Evolutionary conservation across 257 asterid species (phyloP).

Genomic region (Prunella vulgaris): DNA sequence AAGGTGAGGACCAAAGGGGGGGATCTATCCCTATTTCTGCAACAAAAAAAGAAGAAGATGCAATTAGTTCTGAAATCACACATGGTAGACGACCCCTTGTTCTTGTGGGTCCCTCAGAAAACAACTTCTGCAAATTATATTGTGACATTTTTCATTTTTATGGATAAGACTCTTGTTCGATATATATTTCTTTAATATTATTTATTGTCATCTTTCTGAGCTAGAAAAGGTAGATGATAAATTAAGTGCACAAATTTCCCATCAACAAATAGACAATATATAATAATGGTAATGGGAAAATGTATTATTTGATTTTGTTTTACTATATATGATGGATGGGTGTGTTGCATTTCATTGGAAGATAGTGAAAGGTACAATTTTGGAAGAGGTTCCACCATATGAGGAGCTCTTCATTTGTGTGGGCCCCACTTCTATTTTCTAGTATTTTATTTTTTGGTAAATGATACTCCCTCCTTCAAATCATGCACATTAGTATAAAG

Average conservation of each 20-base stretch:
- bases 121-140: slow-evolving; percentile 1
- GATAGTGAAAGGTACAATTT: background rate
- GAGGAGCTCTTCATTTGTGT: slow-evolving; percentile 21
- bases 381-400: slow-evolving; percentile 29
- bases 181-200: background rate
- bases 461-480: too few species aligned
- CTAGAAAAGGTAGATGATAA: background rate
- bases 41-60: slow-evolving; percentile 6
- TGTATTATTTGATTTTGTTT: slow-evolving; percentile 6
- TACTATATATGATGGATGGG: too few species aligned
- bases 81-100: slow-evolving; percentile 38
- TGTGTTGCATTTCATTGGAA: slow-evolving; percentile 13
- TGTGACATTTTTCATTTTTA: background rate
- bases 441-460: background rate
- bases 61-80: slow-evolving; percentile 16
- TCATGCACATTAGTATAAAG: too few species aligned
- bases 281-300: too few species aligned
- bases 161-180: slow-evolving; percentile 1
- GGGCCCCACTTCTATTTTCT: background rate
- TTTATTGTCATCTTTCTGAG: background rate
- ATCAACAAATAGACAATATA: background rate
- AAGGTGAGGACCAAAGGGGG: background rate
- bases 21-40: slow-evolving; percentile 7
- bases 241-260: background rate
- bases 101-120: slow-evolving; percentile 13